Conservation (phyloP, 2,329 filamentous ascomycete genomes). For the Parascedosporium putredinis region DNA sequence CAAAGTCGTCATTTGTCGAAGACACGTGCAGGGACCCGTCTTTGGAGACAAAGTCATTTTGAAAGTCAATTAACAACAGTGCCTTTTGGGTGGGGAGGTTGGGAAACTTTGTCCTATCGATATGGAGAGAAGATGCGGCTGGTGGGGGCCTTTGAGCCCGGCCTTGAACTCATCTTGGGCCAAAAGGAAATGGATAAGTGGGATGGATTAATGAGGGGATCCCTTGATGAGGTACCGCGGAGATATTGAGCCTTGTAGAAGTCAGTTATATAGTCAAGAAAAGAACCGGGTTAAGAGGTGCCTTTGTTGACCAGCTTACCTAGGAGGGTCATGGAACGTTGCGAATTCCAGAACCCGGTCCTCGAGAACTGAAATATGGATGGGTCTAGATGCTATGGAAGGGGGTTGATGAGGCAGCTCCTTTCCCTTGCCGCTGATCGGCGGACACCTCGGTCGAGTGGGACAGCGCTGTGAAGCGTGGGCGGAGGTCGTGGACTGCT, state of each 20-base stretch:
- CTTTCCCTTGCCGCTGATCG: no score
- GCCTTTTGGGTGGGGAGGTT: conserved; percentile 53
- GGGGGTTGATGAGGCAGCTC: no score
- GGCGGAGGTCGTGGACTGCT: no score
- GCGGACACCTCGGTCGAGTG: no score
- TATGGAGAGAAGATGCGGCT: not conserved
- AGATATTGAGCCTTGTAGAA: not conserved
- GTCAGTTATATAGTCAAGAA: no score
- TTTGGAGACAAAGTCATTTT: conserved; percentile 74
- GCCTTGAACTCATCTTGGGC: not conserved
- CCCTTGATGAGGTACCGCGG: not conserved
- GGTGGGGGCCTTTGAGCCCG: not conserved
- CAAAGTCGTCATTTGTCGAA: conserved; percentile 48
- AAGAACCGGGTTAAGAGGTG: no score
- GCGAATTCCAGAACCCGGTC: no score
- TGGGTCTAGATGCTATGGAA: no score
- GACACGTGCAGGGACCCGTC: conserved; percentile 58
- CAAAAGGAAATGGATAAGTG: not conserved
- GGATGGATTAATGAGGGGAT: not conserved
- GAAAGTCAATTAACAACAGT: conserved; percentile 74
- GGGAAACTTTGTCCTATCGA: conserved; percentile 45
- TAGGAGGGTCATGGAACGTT: no score
- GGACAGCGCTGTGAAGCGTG: no score
- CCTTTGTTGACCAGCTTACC: no score
- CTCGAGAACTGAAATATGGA: no score